These are phyloP conservation scores for Abortiporus biennis DNA, from an alignment of 1,284 basidiomycete genomes.

Conservation along the genomic window DNA sequence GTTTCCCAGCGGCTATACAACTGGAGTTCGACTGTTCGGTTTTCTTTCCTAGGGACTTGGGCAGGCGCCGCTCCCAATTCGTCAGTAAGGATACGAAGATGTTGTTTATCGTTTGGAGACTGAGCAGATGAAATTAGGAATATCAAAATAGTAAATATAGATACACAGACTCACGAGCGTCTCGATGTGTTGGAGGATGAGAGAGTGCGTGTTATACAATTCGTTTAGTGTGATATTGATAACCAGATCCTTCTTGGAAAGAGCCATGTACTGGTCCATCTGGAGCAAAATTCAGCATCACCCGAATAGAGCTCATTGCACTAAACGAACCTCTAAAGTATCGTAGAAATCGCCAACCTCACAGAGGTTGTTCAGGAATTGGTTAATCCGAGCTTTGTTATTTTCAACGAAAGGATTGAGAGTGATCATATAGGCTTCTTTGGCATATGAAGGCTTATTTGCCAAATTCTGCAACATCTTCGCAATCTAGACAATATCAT, in stretches of 20 bases:
- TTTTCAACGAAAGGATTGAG: slow-evolving; percentile 98
- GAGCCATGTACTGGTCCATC: slow-evolving; percentile 99
- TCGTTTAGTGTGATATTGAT: slow-evolving; percentile 99
- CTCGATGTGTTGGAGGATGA: slow-evolving; percentile 94
- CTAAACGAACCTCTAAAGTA: slow-evolving; percentile 82
- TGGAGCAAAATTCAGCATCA: slow-evolving; percentile 28
- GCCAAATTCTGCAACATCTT: slow-evolving; percentile 99
- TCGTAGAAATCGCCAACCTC: slow-evolving; percentile 99
- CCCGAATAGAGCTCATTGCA: not conserved
- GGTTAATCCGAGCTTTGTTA: slow-evolving; percentile 96
- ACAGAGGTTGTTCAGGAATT: slow-evolving; percentile 93
- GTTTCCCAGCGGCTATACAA: slow-evolving; percentile 99
- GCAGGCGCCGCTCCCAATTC: slow-evolving; percentile 90
- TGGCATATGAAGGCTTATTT: slow-evolving; percentile 97
- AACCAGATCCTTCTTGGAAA: slow-evolving; percentile 97
- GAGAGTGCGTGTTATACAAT: slow-evolving; percentile 95
- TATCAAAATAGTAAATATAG: slow-evolving; percentile 6
- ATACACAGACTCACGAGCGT: slow-evolving; percentile 61
- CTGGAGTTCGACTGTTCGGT: slow-evolving; percentile 87
- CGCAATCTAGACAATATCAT: slow-evolving; percentile 64
- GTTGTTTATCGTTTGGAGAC: slow-evolving; percentile 97
- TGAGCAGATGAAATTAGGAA: slow-evolving; percentile 26
- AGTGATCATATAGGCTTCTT: slow-evolving; percentile 98
- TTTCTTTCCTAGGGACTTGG: slow-evolving; percentile 97
- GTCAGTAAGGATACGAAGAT: slow-evolving; percentile 92